Base-by-base conservation (phyloP, 2,329 filamentous ascomycete genomes). In the Ascomycota sp. region DNA sequence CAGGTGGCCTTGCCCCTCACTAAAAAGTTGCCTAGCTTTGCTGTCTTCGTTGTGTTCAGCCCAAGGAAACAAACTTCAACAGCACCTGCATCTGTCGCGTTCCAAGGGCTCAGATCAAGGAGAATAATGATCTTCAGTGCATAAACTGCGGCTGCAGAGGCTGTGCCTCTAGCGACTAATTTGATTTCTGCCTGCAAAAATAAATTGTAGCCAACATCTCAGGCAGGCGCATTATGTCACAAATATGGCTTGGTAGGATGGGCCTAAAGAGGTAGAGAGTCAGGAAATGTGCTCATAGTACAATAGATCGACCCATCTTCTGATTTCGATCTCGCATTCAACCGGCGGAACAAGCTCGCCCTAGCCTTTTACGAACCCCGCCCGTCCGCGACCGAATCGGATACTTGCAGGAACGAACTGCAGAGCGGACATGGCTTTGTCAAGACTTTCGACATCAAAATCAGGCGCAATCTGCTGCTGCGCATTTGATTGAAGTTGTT, bases 1-100 rank as follows among this genome's bases (percentile, higher is more conserved):
- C 3, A 32, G 24, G n/a, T 11, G 39, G 32, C 9, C 13, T 32
- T 6, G 37, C 26, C 13, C 7, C 9, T n/a, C 40, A 31, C 48
- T 58, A 38, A 55, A 36, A 33, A 2, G 29, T 6, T 26, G 31
- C 21, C 13, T 27, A 89, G 79, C 60, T 98, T 30, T 98, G 89
- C 57, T 98, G 89, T 54, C 63, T 93, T 36, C 72, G 84, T 40
- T 98, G 89, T 55, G 86, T 98, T 36, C 89, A 98, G 57, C 93
- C 89, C n/a, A 95, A 95, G 56, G 89, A 98, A 63, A 98, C 89
- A 25, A 98, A 98, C 56, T 98, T 95, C 62, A 89, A 86, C 55
- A 79, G 81, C 41, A 98, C 86, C 1, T 98, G 89, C 53, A 89
- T 98, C 48, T 98, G 89, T 54, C 79, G 89, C 34, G 86, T 98